Evolutionary conservation across 2,329 filamentous ascomycete species (phyloP).

Genomic region (Rhinocladiella mackenziei): DNA sequence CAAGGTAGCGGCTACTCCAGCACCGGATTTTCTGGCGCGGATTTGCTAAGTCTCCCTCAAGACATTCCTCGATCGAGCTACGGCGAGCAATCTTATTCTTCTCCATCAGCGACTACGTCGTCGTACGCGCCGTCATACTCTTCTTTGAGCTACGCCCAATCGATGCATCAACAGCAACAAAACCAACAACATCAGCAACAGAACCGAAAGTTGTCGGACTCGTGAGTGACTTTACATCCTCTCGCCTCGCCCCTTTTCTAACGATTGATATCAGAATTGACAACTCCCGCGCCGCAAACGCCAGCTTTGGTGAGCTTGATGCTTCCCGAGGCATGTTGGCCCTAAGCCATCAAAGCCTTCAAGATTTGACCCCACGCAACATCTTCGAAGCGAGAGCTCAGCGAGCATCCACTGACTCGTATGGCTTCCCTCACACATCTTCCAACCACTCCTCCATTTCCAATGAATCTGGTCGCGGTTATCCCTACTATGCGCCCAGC

Average conservation of each 20-base stretch:
- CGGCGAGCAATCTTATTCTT: conserved; percentile 64
- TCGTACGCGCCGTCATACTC: conserved; percentile 70
- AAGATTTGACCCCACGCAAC: conserved; percentile 77
- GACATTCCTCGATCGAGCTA: conserved; percentile 75
- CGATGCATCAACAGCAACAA: conserved; percentile 48
- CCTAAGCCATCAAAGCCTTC: conserved; percentile 64
- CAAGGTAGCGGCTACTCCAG: conserved; percentile 63
- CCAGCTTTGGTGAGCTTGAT: conserved; percentile 83
- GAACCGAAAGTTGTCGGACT: conserved; percentile 71
- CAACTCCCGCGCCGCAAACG: conserved; percentile 51
- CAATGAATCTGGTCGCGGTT: conserved; percentile 79
- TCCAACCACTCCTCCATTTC: conserved; percentile 89
- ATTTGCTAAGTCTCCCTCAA: conserved; percentile 67
- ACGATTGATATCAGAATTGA: conserved; percentile 12
- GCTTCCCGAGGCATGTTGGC: conserved; percentile 92
- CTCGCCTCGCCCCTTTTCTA: conserved; percentile 36
- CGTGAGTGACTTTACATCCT: conserved; percentile 64
- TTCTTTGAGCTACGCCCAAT: conserved; percentile 68
- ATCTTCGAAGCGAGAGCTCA: conserved; percentile 71
- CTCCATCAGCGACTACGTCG: conserved; percentile 66
- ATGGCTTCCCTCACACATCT: conserved; percentile 82
- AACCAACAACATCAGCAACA: conserved; percentile 55
- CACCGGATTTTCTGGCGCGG: conserved; percentile 58
- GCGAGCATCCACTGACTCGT: conserved; percentile 75
- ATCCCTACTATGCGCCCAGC: conserved; percentile 74